Evolutionary conservation across 805 yeast genomes (phyloP), one percentile per base, ranked within the genome.

Genomic region (Saturnispora silvae): DNA sequence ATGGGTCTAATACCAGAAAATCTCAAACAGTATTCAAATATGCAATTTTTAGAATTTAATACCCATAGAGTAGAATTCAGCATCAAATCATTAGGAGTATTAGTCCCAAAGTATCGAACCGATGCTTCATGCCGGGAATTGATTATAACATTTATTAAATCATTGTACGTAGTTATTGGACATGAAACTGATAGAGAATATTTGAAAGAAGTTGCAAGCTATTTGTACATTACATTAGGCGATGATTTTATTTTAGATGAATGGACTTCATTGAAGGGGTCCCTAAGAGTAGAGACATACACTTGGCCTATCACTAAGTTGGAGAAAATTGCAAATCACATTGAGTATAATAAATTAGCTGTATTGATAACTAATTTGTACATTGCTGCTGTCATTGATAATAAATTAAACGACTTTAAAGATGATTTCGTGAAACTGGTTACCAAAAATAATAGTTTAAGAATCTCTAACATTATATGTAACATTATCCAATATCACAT

Each of bases 151-250:
- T 33, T 35, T 1, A 31, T 29, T 18, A 28, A 27, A 23, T 32
- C 28, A 17, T 31, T 43, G 13, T 32, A 33, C 28, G 24, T 28
- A 11, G 23, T 27, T 3, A n/a, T n/a, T n/a, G n/a, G n/a, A n/a
- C n/a, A n/a, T 2, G 35, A 40, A 6, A 22, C 14, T 30, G 34
- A 41, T 25, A 41, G 30, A 20, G 45, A 45, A 1, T 53, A 42
- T 32, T 37, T 51, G 1, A 40, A 35, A 18, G 46, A 48, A n/a
- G 22, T 50, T 4, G 28, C 53, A 1, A 28, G 50, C 13, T 57
- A 55, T 32, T 14, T 57, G 10, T 51, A 46, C 31, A 46, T 54
- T 1, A 53, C 55, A 17, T 49, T 51, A 1, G 26, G 35, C 5
- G 36, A 44, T 4, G 26, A 34, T 3, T 33, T 53, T 28, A 38